These are phyloP conservation scores for Russula vinacea DNA, from an alignment of 768 basidiomycete species.

Conservation along the genomic window DNA sequence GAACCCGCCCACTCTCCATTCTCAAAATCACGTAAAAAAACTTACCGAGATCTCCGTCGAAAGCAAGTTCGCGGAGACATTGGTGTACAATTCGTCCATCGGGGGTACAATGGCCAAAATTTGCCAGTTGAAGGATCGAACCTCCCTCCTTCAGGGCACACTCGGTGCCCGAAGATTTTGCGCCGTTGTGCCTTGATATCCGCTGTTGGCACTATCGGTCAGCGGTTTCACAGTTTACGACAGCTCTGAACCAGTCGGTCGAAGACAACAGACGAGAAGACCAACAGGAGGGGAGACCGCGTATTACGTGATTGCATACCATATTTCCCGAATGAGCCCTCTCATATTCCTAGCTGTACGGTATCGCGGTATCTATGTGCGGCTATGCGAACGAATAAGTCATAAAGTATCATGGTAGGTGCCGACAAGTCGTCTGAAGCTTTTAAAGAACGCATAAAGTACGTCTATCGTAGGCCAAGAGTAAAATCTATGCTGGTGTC, in stretches of 20 bases:
- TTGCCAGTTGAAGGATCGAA: constrained; percentile 20
- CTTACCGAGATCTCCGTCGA: constrained; percentile 88
- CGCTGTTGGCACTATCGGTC: background rate
- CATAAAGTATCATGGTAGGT: constrained; percentile 32
- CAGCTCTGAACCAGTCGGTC: background rate
- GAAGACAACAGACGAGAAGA: background rate
- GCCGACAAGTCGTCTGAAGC: constrained; percentile 28
- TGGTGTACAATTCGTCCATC: constrained; percentile 89
- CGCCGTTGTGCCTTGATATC: background rate
- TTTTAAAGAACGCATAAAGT: constrained; percentile 33
- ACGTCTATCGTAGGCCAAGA: constrained; percentile 26
- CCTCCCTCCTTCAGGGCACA: constrained; percentile 2
- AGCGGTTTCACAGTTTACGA: no score
- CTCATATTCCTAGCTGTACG: background rate
- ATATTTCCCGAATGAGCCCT: constrained; percentile 1
- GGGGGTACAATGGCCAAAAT: background rate
- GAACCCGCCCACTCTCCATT: constrained; percentile 25
- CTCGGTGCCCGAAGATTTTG: background rate
- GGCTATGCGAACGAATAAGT: constrained; percentile 32
- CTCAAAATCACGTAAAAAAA: constrained; percentile 31
- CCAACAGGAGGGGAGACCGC: background rate
- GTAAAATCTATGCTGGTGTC: constrained; percentile 32
- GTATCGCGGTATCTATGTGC: constrained; percentile 4
- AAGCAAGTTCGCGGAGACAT: constrained; percentile 81
- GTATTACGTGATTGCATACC: constrained; percentile 15